Conservation (phyloP, 2,329 filamentous ascomycete species). For the Sclerotinia spermophila region DNA sequence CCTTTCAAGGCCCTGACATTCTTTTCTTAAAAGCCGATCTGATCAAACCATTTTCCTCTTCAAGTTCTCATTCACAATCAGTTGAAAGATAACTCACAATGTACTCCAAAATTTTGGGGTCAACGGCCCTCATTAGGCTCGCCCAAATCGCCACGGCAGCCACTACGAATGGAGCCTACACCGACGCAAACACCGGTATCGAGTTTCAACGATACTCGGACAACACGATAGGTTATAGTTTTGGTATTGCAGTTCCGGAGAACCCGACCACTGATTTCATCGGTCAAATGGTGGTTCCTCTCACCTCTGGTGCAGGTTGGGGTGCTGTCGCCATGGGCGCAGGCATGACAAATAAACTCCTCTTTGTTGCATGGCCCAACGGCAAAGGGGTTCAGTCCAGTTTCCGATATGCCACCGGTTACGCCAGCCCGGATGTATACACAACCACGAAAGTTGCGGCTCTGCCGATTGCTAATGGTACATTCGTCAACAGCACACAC, state of each 20-base stretch:
- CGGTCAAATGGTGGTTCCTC: not conserved
- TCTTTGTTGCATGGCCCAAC: not conserved
- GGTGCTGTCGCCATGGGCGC: not conserved
- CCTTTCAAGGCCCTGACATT: not conserved
- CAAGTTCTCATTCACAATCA: not conserved
- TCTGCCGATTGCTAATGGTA: not conserved
- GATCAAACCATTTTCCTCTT: not conserved
- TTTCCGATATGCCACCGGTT: not conserved
- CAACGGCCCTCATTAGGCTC: not conserved
- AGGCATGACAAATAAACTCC: not conserved
- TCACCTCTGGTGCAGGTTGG: not conserved
- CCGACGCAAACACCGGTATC: not conserved
- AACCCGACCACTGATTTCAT: not conserved
- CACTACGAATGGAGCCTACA: not conserved
- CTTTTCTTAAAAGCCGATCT: not conserved
- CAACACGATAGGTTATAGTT: not conserved
- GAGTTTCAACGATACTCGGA: not conserved
- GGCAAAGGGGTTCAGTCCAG: not conserved
- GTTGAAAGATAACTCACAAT: not conserved
- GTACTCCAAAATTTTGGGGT: not conserved
- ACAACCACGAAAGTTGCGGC: not conserved
- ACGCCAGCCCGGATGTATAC: not conserved
- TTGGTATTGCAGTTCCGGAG: not conserved
- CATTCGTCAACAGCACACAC: not conserved
- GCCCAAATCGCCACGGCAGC: not conserved